Evolutionary conservation across 1,139 yeast genomes (phyloP).

Genomic region (Blastobotrys aristatus): DNA sequence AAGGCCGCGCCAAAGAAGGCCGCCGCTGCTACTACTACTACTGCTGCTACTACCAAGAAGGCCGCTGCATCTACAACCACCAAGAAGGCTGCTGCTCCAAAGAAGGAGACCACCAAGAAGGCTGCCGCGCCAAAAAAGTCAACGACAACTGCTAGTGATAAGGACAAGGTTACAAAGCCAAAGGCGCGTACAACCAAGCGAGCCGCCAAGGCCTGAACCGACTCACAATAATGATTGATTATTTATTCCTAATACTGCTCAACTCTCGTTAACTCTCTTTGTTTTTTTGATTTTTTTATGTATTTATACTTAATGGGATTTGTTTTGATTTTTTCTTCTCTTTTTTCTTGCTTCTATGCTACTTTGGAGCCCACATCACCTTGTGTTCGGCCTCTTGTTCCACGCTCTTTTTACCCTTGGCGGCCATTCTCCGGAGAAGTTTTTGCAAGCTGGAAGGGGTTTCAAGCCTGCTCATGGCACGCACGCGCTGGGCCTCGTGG

Average conservation of each 20-base stretch:
- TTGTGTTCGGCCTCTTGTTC: too few species aligned
- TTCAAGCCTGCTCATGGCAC: slow-evolving; percentile 22
- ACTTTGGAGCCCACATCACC: slow-evolving; percentile 8
- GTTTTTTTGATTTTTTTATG: slow-evolving; percentile 7
- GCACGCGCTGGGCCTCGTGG: slow-evolving; percentile 5
- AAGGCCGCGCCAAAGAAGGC: slow-evolving; percentile 28
- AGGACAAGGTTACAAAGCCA: not conserved
- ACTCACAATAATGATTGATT: not conserved
- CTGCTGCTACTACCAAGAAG: slow-evolving; percentile 14
- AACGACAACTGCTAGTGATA: not conserved
- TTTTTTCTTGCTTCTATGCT: not conserved
- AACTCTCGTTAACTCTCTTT: not conserved
- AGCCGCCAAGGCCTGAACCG: slow-evolving; percentile 4
- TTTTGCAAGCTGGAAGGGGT: slow-evolving; percentile 30
- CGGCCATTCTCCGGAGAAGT: slow-evolving; percentile 21
- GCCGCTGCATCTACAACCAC: slow-evolving; percentile 20
- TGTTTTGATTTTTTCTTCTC: too few species aligned
- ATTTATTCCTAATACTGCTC: not conserved
- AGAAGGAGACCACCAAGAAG: not conserved
- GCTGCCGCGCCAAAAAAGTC: not conserved
- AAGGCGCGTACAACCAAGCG: slow-evolving; percentile 4
- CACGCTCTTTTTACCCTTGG: not conserved
- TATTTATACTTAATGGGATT: slow-evolving; percentile 9
- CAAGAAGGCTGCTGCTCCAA: not conserved
- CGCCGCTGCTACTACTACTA: slow-evolving; percentile 21